Evolutionary conservation across 148 eudicot genomes (phyloP).

Genomic region (Bassia scoparia): DNA sequence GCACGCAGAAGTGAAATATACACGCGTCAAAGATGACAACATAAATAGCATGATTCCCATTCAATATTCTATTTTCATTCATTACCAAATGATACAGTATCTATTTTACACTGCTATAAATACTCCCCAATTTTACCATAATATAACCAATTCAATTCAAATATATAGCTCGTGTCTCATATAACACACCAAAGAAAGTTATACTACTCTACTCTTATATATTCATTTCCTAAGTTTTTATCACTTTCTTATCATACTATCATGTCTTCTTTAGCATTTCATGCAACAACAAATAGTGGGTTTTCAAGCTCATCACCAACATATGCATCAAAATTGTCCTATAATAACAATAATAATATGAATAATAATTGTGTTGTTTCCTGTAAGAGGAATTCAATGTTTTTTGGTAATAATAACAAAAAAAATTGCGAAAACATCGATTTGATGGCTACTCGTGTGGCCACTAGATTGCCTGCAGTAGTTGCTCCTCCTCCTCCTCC

Average conservation of each 20-base stretch:
- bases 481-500: conserved; percentile 21
- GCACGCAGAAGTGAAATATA: background rate
- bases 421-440: conserved; percentile 4
- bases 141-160: conserved; percentile 21
- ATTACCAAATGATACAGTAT: background rate
- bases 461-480: conserved; percentile 34
- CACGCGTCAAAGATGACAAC: conserved; percentile 5
- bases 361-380: no score
- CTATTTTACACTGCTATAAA: conserved; percentile 24
- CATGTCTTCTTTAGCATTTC: conserved; percentile 21
- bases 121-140: conserved; percentile 20
- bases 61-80: background rate
- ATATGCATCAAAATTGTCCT: conserved; percentile 15
- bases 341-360: no score
- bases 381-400: background rate
- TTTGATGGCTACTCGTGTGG: conserved; percentile 34
- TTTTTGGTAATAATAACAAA: conserved; percentile 5
- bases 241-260: background rate
- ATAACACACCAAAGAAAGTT: no score
- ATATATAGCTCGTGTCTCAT: background rate
- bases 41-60: conserved; percentile 6
- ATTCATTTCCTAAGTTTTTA: no score
- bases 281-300: conserved; percentile 9
- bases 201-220: no score
- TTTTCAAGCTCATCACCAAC: conserved; percentile 3